Conservation (phyloP, 1,139 yeast genomes). For the Saccharomyces hybrid region DNA sequence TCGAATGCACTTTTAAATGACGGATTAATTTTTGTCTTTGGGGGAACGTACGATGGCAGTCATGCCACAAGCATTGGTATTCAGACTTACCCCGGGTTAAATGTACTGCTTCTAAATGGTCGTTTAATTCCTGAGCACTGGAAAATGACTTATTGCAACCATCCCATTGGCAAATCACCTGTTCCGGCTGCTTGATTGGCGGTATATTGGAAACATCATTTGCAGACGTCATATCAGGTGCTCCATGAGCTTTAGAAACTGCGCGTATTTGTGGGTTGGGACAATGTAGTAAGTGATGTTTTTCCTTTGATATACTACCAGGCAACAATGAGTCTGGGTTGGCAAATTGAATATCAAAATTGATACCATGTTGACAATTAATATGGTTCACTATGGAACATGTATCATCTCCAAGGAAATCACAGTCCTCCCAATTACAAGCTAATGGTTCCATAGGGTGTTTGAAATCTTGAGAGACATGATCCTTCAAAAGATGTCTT, state of each 20-base stretch:
- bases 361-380: constrained; percentile 42
- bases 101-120: constrained; percentile 61
- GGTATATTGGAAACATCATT: background rate
- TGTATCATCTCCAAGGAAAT: constrained; percentile 45
- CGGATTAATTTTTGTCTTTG: constrained; percentile 83
- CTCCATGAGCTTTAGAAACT: background rate
- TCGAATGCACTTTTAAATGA: constrained; percentile 84
- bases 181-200: background rate
- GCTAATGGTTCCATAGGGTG: constrained; percentile 3
- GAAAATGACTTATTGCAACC: constrained; percentile 45
- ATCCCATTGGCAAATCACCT: constrained; percentile 24
- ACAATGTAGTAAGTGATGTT: constrained; percentile 14
- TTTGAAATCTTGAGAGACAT: constrained; percentile 32
- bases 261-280: constrained; percentile 4
- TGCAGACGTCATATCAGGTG: background rate
- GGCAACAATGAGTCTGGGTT: constrained; percentile 7
- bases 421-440: constrained; percentile 74
- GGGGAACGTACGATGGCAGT: constrained; percentile 65
- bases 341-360: constrained; percentile 27
- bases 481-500: constrained; percentile 52
- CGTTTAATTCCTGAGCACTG: constrained; percentile 54
- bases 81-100: constrained; percentile 64
- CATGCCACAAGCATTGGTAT: constrained; percentile 72
- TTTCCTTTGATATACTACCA: constrained; percentile 12
- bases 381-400: constrained; percentile 54